These are phyloP conservation scores for Ophiocordyceps unilateralis DNA, from an alignment of 2,329 filamentous ascomycete species.

Conservation along the genomic window DNA sequence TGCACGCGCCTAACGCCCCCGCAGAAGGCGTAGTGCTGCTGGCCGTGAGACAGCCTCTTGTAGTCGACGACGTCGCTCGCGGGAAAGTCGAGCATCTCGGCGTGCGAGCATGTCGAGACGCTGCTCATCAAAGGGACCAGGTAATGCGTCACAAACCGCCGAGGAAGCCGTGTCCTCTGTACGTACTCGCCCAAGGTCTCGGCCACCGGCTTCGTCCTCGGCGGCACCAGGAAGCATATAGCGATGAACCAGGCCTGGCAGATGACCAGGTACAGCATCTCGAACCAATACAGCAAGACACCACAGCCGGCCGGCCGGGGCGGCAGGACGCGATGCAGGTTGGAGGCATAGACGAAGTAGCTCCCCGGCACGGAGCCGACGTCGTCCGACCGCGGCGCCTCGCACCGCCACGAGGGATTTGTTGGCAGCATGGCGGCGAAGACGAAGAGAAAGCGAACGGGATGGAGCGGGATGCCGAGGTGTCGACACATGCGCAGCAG, in stretches of 20 bases:
- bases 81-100: slow-evolving; percentile 30
- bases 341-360: slow-evolving; percentile 37
- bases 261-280: slow-evolving; percentile 24
- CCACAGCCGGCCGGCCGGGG: slow-evolving; percentile 19
- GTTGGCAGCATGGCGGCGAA: slow-evolving; percentile 20
- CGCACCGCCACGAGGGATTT: slow-evolving; percentile 2
- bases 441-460: slow-evolving; percentile 34
- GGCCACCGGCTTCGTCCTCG: slow-evolving; percentile 7
- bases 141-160: slow-evolving; percentile 28
- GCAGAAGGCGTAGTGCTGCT: slow-evolving; percentile 32
- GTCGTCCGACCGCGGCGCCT: neutral
- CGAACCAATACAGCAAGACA: slow-evolving; percentile 21
- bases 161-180: slow-evolving; percentile 29
- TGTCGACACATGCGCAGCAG: slow-evolving; percentile 38
- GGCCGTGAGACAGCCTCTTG: slow-evolving; percentile 25
- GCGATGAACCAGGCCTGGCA: slow-evolving; percentile 36
- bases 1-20: slow-evolving; percentile 33
- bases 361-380: slow-evolving; percentile 10
- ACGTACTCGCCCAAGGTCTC: slow-evolving; percentile 34
- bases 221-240: slow-evolving; percentile 30
- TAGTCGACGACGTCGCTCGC: slow-evolving; percentile 35
- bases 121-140: slow-evolving; percentile 36
- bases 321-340: slow-evolving; percentile 30
- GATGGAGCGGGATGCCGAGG: slow-evolving; percentile 25
- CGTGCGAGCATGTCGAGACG: slow-evolving; percentile 36